Evolutionary conservation across 805 yeast genomes (phyloP).

Genomic region (Pichia membranifaciens): DNA sequence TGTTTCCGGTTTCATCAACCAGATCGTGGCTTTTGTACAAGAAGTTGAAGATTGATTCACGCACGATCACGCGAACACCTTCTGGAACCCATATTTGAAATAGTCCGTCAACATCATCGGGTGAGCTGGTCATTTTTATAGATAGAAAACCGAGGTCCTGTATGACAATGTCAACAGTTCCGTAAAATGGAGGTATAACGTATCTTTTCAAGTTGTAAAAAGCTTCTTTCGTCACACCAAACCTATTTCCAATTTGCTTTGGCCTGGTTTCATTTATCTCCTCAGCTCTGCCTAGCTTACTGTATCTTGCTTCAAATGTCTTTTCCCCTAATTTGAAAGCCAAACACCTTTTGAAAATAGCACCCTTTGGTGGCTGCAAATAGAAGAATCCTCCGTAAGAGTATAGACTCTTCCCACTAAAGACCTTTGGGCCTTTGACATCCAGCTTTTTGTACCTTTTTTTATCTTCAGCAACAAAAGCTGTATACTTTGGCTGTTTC

Average conservation of each 20-base stretch:
- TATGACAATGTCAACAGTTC: conserved; percentile 58
- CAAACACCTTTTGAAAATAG: conserved; percentile 41
- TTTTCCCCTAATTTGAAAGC: conserved; percentile 33
- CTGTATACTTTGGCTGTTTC: conserved; percentile 10
- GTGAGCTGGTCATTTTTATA: conserved; percentile 51
- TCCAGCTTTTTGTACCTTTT: conserved; percentile 6
- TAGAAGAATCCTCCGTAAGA: conserved; percentile 60
- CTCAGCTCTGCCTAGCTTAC: conserved; percentile 29
- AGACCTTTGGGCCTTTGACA: conserved; percentile 16
- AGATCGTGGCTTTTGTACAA: conserved; percentile 21
- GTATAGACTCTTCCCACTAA: conserved; percentile 22
- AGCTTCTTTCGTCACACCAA: conserved; percentile 22
- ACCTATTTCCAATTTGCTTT: conserved; percentile 22
- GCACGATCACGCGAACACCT: conserved; percentile 46
- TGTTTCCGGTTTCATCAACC: conserved; percentile 16
- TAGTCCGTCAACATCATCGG: conserved; percentile 22
- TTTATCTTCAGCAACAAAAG: conserved; percentile 3
- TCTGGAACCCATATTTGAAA: conserved; percentile 50
- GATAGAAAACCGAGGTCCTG: conserved; percentile 60
- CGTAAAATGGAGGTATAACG: conserved; percentile 65
- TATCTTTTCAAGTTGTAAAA: conserved; percentile 35
- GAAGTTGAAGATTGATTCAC: conserved; percentile 32
- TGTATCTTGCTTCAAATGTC: conserved; percentile 34
- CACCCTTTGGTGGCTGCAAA: conserved; percentile 45
- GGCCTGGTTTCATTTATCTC: conserved; percentile 23